Base-by-base conservation (phyloP, 805 yeast species). In the Ogataea nakhonphanomensis region DNA sequence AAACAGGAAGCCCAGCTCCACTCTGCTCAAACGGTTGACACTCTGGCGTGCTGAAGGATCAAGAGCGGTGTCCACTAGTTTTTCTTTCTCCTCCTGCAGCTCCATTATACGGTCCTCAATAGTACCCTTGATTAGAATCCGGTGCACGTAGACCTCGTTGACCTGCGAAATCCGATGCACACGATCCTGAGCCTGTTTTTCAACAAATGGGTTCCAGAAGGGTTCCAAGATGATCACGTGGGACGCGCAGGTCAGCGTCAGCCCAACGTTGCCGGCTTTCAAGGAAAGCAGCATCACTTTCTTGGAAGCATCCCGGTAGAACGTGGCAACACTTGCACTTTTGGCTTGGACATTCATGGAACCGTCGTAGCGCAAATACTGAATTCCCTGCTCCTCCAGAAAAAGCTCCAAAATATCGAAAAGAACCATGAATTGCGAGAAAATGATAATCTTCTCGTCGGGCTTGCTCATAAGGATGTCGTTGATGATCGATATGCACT, bases 171-270 rank as follows among this genome's bases (percentile, higher is more conserved):
- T 88, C 61, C 99, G 76, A 64, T 93, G 91, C 7, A 95, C 95
- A 49, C 99, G 76, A 58, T 89, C 99, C 74, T 86, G 87, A 0
- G 99, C 99, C 65, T 93, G 99, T 34, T 87, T 95, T 64, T 93
- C 98, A 7, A 91, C 96, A 60, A 74, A 93, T 2, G 98, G 98
- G 57, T 93, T 93, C 99, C 99, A 93, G 61, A 89, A 93, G 12
- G 98, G 97, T 60, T 93, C 99, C 68, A 87, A 73, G 9, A 93
- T 75, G 33, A 93, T 78, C 9, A 90, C 96, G 60, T 88, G 96
- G 26, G 87, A 83, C 1, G 99, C 99, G 66, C 95, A 85, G 0
- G 97, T 93, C 50, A 93, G 71, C 0, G 98, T 93, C 45, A 93
- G 70, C 2, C 99, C 99, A 9, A 90, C 95, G 58, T 90, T 90